Conservation (phyloP, 768 basidiomycete genomes). For the Termitomyces heimii region DNA sequence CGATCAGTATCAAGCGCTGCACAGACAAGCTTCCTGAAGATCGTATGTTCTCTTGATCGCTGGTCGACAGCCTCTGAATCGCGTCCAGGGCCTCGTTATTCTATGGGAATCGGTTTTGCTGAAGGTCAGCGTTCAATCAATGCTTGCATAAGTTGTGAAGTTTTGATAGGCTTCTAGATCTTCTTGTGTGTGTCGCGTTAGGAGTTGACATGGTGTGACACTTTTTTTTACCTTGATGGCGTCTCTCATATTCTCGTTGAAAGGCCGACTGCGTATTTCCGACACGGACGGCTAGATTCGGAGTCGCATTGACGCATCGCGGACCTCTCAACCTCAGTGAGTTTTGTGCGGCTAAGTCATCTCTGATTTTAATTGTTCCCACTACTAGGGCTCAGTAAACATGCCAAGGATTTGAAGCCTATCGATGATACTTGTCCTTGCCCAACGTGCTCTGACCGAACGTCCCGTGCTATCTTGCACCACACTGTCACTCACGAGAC, state of each 20-base stretch:
- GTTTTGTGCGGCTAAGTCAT: slow-evolving; percentile 12
- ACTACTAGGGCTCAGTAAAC: slow-evolving; percentile 55
- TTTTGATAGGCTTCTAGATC: slow-evolving; percentile 39
- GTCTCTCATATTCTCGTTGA: neutral
- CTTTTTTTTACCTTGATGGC: neutral
- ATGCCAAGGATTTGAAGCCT: slow-evolving; percentile 60
- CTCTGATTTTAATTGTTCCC: neutral
- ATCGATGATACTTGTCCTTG: slow-evolving; percentile 81
- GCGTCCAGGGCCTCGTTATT: slow-evolving; percentile 72
- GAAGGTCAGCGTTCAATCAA: slow-evolving; percentile 52
- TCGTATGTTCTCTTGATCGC: slow-evolving; percentile 37
- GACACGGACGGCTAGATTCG: slow-evolving; percentile 87
- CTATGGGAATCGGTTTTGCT: slow-evolving; percentile 91
- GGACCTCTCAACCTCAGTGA: slow-evolving; percentile 82
- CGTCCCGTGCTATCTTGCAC: slow-evolving; percentile 70
- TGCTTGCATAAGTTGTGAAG: neutral
- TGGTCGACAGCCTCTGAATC: slow-evolving; percentile 8
- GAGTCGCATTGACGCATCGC: slow-evolving; percentile 76
- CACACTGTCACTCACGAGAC: slow-evolving; percentile 78
- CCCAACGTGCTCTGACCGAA: slow-evolving; percentile 69
- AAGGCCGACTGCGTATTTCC: slow-evolving; percentile 94
- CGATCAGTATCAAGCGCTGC: slow-evolving; percentile 71
- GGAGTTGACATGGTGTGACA: slow-evolving; percentile 80
- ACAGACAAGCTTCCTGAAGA: slow-evolving; percentile 73
- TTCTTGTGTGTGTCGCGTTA: slow-evolving; percentile 87